Evolutionary conservation across 2,329 filamentous ascomycete genomes (phyloP).

Genomic region (Akanthomyces uredinophilus): DNA sequence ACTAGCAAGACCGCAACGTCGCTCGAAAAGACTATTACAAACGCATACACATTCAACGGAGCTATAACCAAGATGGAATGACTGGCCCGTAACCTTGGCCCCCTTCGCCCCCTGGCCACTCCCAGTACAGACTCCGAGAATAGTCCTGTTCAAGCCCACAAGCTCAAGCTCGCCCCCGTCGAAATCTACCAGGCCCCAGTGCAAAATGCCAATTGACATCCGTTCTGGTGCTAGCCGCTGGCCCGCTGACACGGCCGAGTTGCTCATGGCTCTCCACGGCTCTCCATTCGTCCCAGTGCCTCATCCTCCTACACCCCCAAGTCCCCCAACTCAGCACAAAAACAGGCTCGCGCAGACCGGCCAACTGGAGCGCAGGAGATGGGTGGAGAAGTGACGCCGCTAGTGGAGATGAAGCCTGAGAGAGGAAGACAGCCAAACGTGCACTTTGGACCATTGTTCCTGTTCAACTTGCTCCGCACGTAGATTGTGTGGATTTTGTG

Average conservation of each 20-base stretch:
- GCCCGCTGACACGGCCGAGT: not conserved
- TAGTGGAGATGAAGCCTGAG: not conserved
- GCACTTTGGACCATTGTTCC: not conserved
- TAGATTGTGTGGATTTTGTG: slow-evolving; percentile 8
- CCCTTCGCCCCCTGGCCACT: not conserved
- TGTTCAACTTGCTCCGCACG: not conserved
- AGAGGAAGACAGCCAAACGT: not conserved
- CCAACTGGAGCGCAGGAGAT: not conserved
- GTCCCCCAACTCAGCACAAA: too few relatives aligned
- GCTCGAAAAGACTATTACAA: not conserved
- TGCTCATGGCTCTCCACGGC: not conserved
- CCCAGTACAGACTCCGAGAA: not conserved
- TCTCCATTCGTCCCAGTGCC: not conserved
- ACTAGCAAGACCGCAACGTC: not conserved
- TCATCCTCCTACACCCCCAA: too few relatives aligned
- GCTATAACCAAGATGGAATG: slow-evolving; percentile 11
- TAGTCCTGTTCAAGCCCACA: not conserved
- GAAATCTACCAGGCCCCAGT: not conserved
- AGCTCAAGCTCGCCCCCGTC: not conserved
- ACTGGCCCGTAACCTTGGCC: not conserved
- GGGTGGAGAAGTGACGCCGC: not conserved
- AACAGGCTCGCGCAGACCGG: too few relatives aligned
- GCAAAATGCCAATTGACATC: not conserved
- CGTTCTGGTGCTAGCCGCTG: not conserved
- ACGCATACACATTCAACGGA: not conserved